phyloP scores from a whole-genome alignment of 495 filamentous ascomycete genomes.

The Neurospora pannonica region DNA sequence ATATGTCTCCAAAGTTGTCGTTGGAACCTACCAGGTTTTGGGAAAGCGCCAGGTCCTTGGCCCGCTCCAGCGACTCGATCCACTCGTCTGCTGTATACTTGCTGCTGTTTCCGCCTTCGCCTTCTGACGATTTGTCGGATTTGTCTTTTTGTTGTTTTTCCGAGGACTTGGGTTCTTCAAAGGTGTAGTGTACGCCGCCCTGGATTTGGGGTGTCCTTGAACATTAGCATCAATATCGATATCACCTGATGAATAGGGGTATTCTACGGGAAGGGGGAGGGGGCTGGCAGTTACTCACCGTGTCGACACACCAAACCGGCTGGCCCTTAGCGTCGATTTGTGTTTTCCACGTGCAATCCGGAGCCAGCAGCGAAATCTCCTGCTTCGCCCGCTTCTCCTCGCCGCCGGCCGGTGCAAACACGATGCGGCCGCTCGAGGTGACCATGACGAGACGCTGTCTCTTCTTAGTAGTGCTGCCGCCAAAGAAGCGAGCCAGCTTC shows the following conservation, averaged over 20 bases:
- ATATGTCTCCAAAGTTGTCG: slow-evolving; percentile 65
- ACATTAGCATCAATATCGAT: slow-evolving; percentile 7
- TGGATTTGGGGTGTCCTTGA: slow-evolving; percentile 21
- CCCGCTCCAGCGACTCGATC: slow-evolving; percentile 74
- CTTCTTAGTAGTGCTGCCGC: slow-evolving; percentile 82
- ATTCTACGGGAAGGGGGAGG: not conserved
- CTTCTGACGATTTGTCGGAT: not conserved
- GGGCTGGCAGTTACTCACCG: slow-evolving; percentile 49
- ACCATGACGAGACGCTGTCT: slow-evolving; percentile 90
- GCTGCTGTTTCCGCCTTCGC: slow-evolving; percentile 13
- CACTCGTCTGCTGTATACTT: slow-evolving; percentile 67
- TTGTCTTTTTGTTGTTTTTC: not conserved
- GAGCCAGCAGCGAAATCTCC: slow-evolving; percentile 69
- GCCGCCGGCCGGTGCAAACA: slow-evolving; percentile 84
- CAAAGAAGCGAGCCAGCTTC: slow-evolving; percentile 88
- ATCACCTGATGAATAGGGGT: not conserved
- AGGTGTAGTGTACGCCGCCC: slow-evolving; percentile 85
- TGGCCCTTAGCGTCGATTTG: slow-evolving; percentile 75
- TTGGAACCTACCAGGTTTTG: slow-evolving; percentile 55
- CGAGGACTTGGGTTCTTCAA: slow-evolving; percentile 52
- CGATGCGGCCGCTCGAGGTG: slow-evolving; percentile 79
- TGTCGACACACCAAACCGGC: slow-evolving; percentile 85
- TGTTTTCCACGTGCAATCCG: slow-evolving; percentile 66
- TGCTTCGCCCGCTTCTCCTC: slow-evolving; percentile 93
- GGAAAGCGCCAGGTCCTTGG: slow-evolving; percentile 68